phyloP scores from a whole-genome alignment of 2,329 filamentous ascomycete species.

The Calonectria pseudoreteaudii region DNA sequence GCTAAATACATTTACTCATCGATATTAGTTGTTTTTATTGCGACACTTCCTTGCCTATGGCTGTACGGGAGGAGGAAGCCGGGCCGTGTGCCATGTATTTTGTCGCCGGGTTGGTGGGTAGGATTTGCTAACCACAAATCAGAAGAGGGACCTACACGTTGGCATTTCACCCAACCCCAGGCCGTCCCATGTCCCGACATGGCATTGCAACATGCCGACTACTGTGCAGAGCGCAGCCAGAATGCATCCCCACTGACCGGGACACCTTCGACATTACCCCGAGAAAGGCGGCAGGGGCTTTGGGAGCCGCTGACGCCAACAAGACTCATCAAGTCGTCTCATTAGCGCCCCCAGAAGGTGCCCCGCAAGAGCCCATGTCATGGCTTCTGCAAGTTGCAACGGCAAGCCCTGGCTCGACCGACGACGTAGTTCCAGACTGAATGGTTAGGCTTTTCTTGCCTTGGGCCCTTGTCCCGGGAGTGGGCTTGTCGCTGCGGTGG shows the following conservation, averaged over 20 bases:
- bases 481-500: slow-evolving; percentile 10
- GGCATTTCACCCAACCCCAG: background rate
- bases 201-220: slow-evolving; percentile 18
- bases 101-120: slow-evolving; percentile 3
- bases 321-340: slow-evolving; percentile 19
- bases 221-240: background rate
- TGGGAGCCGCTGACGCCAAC: slow-evolving; percentile 30
- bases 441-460: slow-evolving; percentile 14
- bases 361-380: slow-evolving; percentile 20
- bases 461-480: slow-evolving; percentile 8
- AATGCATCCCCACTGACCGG: slow-evolving; percentile 1
- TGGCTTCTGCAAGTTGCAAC: slow-evolving; percentile 10
- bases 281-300: slow-evolving; percentile 9
- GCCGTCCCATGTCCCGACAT: slow-evolving; percentile 18
- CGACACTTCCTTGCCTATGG: background rate
- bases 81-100: slow-evolving; percentile 9
- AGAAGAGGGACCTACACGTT: slow-evolving; percentile 1
- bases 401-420: slow-evolving; percentile 13
- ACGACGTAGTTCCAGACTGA: slow-evolving; percentile 2
- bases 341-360: slow-evolving; percentile 19
- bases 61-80: slow-evolving; percentile 24
- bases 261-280: slow-evolving; percentile 13
- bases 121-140: slow-evolving; percentile 30
- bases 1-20: background rate
- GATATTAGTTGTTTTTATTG: background rate